These are phyloP conservation scores for Cladosporium austrohemisphaericum DNA, from an alignment of 2,329 filamentous ascomycete genomes.

Conservation along the genomic window DNA sequence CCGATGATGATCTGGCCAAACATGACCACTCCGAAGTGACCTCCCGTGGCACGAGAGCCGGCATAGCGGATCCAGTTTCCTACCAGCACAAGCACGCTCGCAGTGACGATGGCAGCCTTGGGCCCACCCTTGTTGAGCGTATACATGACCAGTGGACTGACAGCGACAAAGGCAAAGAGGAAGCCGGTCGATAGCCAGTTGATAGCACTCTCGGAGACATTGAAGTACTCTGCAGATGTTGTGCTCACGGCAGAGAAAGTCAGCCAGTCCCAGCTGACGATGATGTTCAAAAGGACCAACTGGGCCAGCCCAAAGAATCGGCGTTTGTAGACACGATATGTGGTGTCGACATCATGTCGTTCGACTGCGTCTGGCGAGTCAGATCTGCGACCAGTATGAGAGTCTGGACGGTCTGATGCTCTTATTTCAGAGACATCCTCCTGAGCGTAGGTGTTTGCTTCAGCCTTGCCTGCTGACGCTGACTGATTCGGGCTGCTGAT, in stretches of 20 bases:
- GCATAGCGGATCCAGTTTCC: constrained; percentile 75
- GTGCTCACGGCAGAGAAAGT: constrained; percentile 82
- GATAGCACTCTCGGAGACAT: constrained; percentile 68
- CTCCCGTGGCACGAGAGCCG: constrained; percentile 27
- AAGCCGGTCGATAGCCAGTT: constrained; percentile 93
- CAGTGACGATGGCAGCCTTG: constrained; percentile 68
- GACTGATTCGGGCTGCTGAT: constrained; percentile 1
- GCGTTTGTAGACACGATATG: constrained; percentile 66
- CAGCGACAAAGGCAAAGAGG: constrained; percentile 74
- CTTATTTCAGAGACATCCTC: not conserved
- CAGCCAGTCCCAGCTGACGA: constrained; percentile 97
- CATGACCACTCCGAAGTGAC: constrained; percentile 70
- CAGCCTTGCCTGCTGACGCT: not conserved
- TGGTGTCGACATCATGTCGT: not conserved
- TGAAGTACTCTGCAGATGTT: constrained; percentile 70
- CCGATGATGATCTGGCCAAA: constrained; percentile 89
- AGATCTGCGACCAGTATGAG: not conserved
- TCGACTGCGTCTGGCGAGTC: not conserved
- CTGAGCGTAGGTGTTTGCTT: not conserved
- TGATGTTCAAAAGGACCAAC: constrained; percentile 81
- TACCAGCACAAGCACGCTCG: constrained; percentile 68
- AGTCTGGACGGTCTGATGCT: not conserved
- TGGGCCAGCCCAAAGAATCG: constrained; percentile 85
- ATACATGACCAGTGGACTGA: constrained; percentile 69
- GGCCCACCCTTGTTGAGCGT: constrained; percentile 73